Evolutionary conservation across 192 early-diverging fungal species (phyloP).

Genomic region (Umbelopsis isabellina): DNA sequence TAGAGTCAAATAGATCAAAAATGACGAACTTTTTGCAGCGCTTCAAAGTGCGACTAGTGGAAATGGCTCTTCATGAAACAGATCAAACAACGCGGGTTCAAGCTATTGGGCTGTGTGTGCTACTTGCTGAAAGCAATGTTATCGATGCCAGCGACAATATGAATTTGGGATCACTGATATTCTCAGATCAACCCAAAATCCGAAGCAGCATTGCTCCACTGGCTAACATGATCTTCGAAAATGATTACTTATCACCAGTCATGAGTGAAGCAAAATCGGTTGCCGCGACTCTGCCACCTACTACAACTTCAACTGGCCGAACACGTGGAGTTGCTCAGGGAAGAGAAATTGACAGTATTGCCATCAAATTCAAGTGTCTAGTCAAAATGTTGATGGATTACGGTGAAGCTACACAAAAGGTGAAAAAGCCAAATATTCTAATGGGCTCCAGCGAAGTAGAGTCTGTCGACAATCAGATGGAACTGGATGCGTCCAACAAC

Average conservation of each 20-base stretch:
- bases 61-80: conserved; percentile 74
- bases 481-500: conserved; percentile 2
- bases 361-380: conserved; percentile 53
- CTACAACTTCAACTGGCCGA: neutral
- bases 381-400: conserved; percentile 48
- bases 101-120: conserved; percentile 54
- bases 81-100: conserved; percentile 54
- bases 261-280: conserved; percentile 32
- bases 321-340: conserved; percentile 2
- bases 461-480: conserved; percentile 1
- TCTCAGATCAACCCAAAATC: conserved; percentile 68
- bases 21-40: conserved; percentile 69
- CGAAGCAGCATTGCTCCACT: conserved; percentile 69
- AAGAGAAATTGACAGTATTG: conserved; percentile 39
- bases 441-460: neutral
- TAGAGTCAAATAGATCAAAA: conserved; percentile 55
- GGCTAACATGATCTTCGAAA: conserved; percentile 48
- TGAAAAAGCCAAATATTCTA: conserved; percentile 3
- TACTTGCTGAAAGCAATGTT: conserved; percentile 51
- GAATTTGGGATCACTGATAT: conserved; percentile 70
- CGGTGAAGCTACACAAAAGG: conserved; percentile 20
- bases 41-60: conserved; percentile 70
- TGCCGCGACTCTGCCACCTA: conserved; percentile 1
- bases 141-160: conserved; percentile 66
- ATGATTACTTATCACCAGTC: conserved; percentile 41